phyloP scores from a whole-genome alignment of 2,329 filamentous ascomycete genomes.

The Huntiella bhutanensis region DNA sequence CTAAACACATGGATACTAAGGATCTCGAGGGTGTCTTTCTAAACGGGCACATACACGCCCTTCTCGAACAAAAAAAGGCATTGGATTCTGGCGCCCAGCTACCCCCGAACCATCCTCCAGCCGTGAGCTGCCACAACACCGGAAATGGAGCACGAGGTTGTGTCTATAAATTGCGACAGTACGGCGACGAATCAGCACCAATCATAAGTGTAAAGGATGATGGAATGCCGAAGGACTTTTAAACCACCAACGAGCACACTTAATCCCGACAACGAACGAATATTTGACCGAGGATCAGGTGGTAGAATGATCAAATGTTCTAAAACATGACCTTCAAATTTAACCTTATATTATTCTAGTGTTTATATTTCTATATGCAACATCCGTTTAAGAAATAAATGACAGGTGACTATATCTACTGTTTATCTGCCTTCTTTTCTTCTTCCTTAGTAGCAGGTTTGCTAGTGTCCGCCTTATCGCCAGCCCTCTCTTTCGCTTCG shows the following conservation, averaged over 20 bases:
- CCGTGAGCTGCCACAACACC: slow-evolving; percentile 6
- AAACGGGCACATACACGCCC: slow-evolving; percentile 39
- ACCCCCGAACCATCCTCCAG: slow-evolving; percentile 21
- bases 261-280: no score
- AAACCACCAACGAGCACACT: no score
- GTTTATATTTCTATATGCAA: background rate
- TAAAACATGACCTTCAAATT: no score
- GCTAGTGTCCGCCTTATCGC: background rate
- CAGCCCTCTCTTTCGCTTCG: background rate
- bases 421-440: background rate
- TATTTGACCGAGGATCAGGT: no score
- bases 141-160: background rate
- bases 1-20: slow-evolving; percentile 34
- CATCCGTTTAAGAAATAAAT: background rate
- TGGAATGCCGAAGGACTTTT: no score
- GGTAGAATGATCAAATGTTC: no score
- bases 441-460: background rate
- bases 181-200: no score
- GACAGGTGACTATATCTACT: background rate
- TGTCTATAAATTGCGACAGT: no score
- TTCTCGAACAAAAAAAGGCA: slow-evolving; percentile 26
- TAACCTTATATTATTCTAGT: no score
- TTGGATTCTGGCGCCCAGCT: slow-evolving; percentile 1
- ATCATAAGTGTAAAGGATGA: no score
- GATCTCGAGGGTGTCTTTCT: slow-evolving; percentile 41